Evolutionary conservation across 179 eudicot species (phyloP).

Genomic region (Silene coronaria): DNA sequence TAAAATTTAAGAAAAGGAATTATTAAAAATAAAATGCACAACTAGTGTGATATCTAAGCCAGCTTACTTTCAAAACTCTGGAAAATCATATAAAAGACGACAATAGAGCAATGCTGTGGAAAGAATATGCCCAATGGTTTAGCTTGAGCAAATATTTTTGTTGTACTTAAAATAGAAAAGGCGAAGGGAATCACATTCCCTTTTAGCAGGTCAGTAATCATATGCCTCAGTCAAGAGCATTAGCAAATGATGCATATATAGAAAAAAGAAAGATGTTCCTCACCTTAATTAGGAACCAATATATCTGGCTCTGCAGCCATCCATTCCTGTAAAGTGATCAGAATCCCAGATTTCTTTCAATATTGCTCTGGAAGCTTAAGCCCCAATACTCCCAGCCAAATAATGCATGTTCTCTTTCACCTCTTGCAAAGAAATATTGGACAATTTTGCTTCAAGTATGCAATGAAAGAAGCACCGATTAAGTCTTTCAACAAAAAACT

Average conservation of each 20-base stretch:
- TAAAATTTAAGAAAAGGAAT: background rate
- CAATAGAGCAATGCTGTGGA: background rate
- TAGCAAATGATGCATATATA: background rate
- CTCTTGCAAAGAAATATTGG: too few relatives aligned
- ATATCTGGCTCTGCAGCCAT: conserved; percentile 9
- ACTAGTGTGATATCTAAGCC: background rate
- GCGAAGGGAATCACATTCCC: background rate
- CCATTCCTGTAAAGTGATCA: conserved; percentile 25
- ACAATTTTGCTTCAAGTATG: too few relatives aligned
- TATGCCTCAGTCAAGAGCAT: conserved; percentile 17
- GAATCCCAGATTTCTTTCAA: conserved; percentile 4
- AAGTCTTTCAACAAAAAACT: too few relatives aligned
- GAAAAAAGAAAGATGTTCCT: conserved; percentile 2
- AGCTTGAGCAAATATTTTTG: background rate
- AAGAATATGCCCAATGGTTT: conserved; percentile 6
- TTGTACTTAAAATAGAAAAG: background rate
- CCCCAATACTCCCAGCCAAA: conserved; percentile 12
- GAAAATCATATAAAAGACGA: background rate
- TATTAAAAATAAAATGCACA: background rate
- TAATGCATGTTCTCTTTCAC: background rate
- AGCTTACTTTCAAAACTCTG: background rate
- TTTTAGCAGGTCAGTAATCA: conserved; percentile 12
- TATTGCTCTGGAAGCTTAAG: conserved; percentile 7
- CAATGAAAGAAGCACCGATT: too few relatives aligned
- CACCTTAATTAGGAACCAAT: conserved; percentile 21